Evolutionary conservation across 208 protist species (phyloP), one percentile per base, ranked within the genome.

Genomic region (Plasmodiophora brassicae): DNA sequence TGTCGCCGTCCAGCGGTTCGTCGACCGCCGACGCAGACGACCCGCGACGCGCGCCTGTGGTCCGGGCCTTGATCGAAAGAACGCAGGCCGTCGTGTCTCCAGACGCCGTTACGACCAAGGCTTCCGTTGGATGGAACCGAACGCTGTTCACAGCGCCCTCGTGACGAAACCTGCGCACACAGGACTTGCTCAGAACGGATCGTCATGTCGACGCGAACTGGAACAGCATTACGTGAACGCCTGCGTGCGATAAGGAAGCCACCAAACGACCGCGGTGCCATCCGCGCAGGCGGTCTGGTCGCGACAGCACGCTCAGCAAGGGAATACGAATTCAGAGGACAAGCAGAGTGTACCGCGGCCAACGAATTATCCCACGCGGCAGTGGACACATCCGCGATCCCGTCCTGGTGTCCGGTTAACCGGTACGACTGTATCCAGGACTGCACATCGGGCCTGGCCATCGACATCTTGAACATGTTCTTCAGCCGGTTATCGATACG

Each of bases 401-500:
- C 65, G n/a, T 78, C 65, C n/a, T 78, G 65, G 41, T 78, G 65
- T 32, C 65, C 65, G 14, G n/a, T 32, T 32, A 78, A 32, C n/a
- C 41, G 65, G 20, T 78, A 38, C 10, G 20, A 14, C 10, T n/a
- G 14, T 5, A 78, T 36, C 65, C 65, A 78, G 10, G 10, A 5
- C 65, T 78, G 65, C n/a, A 78, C 10, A 14, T 78, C 65, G n/a
- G 65, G 65, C 41, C 41, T 78, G n/a, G 65, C 65, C 20, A 32
- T 38, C n/a, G n/a, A n/a, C 20, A 5, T n/a, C 65, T 32, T 5
- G n/a, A 78, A 78, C 65, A 78, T 78, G 41, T 32, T 78, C n/a
- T 78, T 78, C 32, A 78, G 41, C 5, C 65, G 65, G 41, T 78
- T n/a, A 32, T 78, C 65, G n/a, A 78, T 78, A 44, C 65, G 65